Evolutionary conservation across 176 grass and related monocot genomes (phyloP), one percentile per base, ranked within the genome.

Genomic region (Musa acuminata): DNA sequence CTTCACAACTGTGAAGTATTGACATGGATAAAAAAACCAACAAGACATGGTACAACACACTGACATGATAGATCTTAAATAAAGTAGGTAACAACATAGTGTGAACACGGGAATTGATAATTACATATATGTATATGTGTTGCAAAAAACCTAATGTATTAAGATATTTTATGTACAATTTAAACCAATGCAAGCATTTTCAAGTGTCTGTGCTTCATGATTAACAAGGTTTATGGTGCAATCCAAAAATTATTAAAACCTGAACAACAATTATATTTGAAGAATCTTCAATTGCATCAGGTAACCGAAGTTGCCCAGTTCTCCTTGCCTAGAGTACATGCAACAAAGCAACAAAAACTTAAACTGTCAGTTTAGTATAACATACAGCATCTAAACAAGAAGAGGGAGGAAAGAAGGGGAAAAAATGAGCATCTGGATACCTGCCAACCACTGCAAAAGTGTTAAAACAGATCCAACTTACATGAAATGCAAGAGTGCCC

Each of bases 201-300:
- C 54, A 62, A 17, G 57, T 17, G n/a, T 60, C 5, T 60, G 57
- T 60, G n/a, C 57, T 43, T 43, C 35, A 43, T 43, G 35, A 43
- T 43, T 43, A 43, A 43, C 35, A 43, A 43, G 35, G 35, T 6
- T 43, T 43, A 43, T 43, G 4, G 4, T 43, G 35, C 35, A 43
- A 43, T 43, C 3, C 5, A 43, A 43, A 43, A 43, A 43, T 43
- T 43, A 43, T 21, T 83, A 53, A 22, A 82, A 98, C 95, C 90
- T 94, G 95, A 87, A 85, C 85, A 69, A 93, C 49, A 79, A 98
- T 82, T 85, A 89, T 72, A 86, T 98, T 94, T 80, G 95, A 93
- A 82, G 80, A 88, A 75, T 90, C 84, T 81, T 98, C 90, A 72
- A 60, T 52, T 60, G 86, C 76, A 58, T 98, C 90, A 60, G 88